Evolutionary conservation across 805 yeast genomes (phyloP).

Genomic region (Ogataea trehalophila): DNA sequence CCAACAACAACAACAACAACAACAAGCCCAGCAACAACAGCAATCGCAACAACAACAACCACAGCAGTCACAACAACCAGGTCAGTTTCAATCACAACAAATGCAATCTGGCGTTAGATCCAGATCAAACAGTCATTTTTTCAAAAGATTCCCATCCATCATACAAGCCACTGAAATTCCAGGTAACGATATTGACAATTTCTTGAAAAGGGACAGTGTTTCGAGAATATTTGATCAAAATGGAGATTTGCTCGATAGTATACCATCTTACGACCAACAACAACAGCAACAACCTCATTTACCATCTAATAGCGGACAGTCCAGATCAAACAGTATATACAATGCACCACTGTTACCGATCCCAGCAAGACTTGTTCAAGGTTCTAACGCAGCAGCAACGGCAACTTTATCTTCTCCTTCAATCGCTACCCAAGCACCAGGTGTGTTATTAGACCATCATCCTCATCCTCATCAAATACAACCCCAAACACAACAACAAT

Average conservation of each 20-base stretch:
- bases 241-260: conserved; percentile 24
- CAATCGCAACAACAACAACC: conserved; percentile 2
- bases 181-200: conserved; percentile 31
- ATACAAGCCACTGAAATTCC: conserved; percentile 26
- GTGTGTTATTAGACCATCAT: conserved; percentile 6
- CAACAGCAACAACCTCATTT: conserved; percentile 2
- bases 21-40: conserved; percentile 1
- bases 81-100: conserved; percentile 1
- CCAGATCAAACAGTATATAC: conserved; percentile 20
- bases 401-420: background rate
- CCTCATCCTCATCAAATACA: conserved; percentile 2
- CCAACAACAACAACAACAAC: conserved; percentile 11
- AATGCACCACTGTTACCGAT: conserved; percentile 18
- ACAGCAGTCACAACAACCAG: background rate
- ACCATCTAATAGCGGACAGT: conserved; percentile 7
- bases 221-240: conserved; percentile 25
- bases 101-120: conserved; percentile 17
- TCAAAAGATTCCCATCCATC: conserved; percentile 28
- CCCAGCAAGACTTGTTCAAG: conserved; percentile 15
- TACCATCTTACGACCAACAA: conserved; percentile 21
- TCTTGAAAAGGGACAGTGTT: conserved; percentile 32
- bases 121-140: conserved; percentile 27
- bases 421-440: background rate
- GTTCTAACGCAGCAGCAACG: conserved; percentile 6
- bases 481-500: conserved; percentile 10